Base-by-base conservation (phyloP, 2,329 filamentous ascomycete species). In the Botrytis porri region DNA sequence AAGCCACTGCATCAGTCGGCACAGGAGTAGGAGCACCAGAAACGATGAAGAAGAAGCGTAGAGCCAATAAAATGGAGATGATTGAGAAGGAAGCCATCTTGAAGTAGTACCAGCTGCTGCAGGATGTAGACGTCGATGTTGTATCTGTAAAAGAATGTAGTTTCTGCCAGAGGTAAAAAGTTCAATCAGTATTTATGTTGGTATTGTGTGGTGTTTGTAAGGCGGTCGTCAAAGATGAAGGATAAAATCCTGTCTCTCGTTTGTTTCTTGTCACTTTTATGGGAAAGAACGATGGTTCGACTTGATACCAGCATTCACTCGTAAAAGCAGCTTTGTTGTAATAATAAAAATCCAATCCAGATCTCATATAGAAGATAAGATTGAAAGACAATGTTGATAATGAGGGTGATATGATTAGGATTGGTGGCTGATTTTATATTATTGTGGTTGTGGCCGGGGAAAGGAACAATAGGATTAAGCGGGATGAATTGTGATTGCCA, bases 51-150 rank as follows among this genome's bases (percentile, higher is more conserved):
- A 80, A 77, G 29, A 80, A 73, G 73, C 76, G 77, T 64, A 80
- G 74, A 69, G 78, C 77, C 73, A 77, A 75, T 60, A 81, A 73
- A 63, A 80, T 73, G 59, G 77, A 75, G 59, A 79, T 65, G 61
- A 79, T 71, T 25, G 79, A 81, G 70, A 80, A 79, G 41, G 74
- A 73, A 35, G 77, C 75, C 80, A 81, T 81, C 76, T 76, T 78
- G 62, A 80, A 78, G 78, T 80, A 80, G 77, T 75, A 78, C 79
- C 78, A 79, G 77, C 78, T 79, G 77, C 77, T 78, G 69, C 75
- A 78, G 59, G 77, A 79, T 18, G 51, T 32, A 14, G 51, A 57
- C 14, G 7, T 29, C 7, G 51, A 57, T 78, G 78, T 70, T 77
- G 45, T 74, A 10, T 69, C 54, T 69, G 65, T 41, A 74, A 80